phyloP scores from a whole-genome alignment of 129 eudicot genomes.

The Pulicaria dysenterica region DNA sequence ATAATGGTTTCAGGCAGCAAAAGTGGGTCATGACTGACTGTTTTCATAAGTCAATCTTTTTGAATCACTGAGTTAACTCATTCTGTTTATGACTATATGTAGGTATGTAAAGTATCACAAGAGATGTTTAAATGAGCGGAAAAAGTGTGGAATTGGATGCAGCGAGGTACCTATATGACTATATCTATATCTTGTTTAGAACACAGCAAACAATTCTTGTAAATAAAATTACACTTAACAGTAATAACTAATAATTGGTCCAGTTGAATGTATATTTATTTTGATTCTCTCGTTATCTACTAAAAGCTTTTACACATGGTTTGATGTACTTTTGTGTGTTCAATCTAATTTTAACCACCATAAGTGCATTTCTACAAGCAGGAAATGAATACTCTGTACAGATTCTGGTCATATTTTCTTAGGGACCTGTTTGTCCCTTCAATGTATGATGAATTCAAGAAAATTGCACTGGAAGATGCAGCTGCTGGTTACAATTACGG shows the following conservation, averaged over 20 bases:
- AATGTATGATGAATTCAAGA: slow-evolving; percentile 83
- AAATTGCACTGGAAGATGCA: slow-evolving; percentile 88
- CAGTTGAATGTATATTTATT: neutral
- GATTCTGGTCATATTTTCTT: slow-evolving; percentile 92
- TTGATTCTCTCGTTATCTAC: too few species aligned
- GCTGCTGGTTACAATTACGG: slow-evolving; percentile 80
- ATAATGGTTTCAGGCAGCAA: slow-evolving; percentile 95
- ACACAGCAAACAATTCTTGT: neutral
- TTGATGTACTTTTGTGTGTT: neutral
- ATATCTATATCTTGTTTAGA: slow-evolving; percentile 1
- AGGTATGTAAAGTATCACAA: slow-evolving; percentile 93
- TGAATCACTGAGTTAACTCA: slow-evolving; percentile 19
- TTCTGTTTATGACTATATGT: neutral
- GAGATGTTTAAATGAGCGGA: slow-evolving; percentile 81
- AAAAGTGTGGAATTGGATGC: slow-evolving; percentile 88
- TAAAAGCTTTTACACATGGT: too few species aligned
- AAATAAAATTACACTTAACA: too few species aligned
- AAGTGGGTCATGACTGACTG: slow-evolving; percentile 43
- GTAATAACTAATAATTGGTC: neutral
- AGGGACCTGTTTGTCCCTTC: slow-evolving; percentile 77
- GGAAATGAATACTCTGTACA: slow-evolving; percentile 97
- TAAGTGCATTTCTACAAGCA: slow-evolving; percentile 39
- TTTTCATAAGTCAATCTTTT: slow-evolving; percentile 10
- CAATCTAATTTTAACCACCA: neutral
- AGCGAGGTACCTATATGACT: slow-evolving; percentile 68